Conservation (phyloP, 768 basidiomycete genomes). For the Dacryopinax spathularia region DNA sequence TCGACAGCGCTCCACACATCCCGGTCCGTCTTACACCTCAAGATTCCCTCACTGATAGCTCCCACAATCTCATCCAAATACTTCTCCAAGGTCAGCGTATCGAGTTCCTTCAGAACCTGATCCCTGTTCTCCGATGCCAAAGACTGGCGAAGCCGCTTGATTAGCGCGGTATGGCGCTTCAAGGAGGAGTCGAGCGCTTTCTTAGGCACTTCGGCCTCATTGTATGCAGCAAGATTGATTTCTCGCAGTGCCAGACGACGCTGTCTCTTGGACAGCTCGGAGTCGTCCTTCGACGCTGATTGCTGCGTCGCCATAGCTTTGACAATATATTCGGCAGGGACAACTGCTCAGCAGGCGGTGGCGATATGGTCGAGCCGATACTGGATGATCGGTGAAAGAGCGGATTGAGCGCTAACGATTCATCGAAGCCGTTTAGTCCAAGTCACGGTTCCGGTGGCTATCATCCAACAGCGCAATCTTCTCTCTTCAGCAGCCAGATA, state of each 20-base stretch:
- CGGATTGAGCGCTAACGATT: not conserved
- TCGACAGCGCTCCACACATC: slow-evolving; percentile 88
- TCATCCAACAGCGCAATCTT: not conserved
- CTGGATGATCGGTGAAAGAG: not conserved
- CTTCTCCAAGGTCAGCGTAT: slow-evolving; percentile 80
- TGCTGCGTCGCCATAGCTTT: not conserved
- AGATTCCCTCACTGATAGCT: slow-evolving; percentile 72
- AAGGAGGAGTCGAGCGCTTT: slow-evolving; percentile 80
- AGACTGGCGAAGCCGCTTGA: slow-evolving; percentile 82
- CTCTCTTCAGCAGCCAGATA: no score
- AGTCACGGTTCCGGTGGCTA: not conserved
- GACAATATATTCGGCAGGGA: not conserved
- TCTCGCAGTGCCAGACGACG: slow-evolving; percentile 48
- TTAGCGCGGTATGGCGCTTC: slow-evolving; percentile 88
- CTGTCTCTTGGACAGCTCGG: slow-evolving; percentile 37
- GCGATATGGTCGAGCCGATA: not conserved
- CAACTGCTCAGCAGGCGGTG: not conserved
- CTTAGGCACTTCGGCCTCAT: slow-evolving; percentile 23
- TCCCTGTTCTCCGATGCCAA: slow-evolving; percentile 70
- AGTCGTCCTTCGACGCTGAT: slow-evolving; percentile 28
- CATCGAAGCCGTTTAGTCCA: not conserved
- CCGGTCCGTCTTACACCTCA: slow-evolving; percentile 79
- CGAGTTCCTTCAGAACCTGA: slow-evolving; percentile 83
- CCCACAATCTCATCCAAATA: slow-evolving; percentile 90
- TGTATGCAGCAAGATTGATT: slow-evolving; percentile 28